phyloP scores from a whole-genome alignment of 2,329 filamentous ascomycete species.

The Penicillium decumbens region DNA sequence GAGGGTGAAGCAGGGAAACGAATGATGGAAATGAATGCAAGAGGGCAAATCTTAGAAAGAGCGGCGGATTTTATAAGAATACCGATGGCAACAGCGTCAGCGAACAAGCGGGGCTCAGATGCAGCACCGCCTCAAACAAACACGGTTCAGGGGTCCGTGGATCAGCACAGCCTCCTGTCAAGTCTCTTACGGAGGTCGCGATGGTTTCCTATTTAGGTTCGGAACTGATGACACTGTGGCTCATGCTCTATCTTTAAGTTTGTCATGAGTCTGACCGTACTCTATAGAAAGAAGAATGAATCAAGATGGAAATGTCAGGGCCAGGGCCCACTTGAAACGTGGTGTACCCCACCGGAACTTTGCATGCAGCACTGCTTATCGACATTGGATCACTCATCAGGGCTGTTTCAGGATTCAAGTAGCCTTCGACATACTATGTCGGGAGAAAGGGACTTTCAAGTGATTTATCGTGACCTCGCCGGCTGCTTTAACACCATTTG shows the following conservation, averaged over 20 bases:
- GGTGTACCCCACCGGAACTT: background rate
- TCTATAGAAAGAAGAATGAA: background rate
- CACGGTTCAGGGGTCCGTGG: constrained; percentile 1
- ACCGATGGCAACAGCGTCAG: constrained; percentile 4
- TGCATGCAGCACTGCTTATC: background rate
- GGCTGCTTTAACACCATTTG: no score
- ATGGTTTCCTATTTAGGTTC: background rate
- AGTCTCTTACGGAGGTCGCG: background rate
- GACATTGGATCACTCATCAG: background rate
- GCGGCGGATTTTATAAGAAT: constrained; percentile 1
- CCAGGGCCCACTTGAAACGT: background rate
- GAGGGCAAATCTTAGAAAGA: background rate
- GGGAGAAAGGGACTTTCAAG: no score
- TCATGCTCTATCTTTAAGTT: background rate
- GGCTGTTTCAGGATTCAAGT: no score
- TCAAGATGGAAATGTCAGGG: background rate
- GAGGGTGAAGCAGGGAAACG: background rate
- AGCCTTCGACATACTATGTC: no score
- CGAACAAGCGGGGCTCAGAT: constrained; percentile 11
- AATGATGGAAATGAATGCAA: background rate
- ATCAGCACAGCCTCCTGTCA: constrained; percentile 10
- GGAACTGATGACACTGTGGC: background rate
- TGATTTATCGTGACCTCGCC: no score
- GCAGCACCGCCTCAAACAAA: constrained; percentile 13
- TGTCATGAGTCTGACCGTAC: background rate